phyloP scores from a whole-genome alignment of 176 grass and related monocot species.

The Lolium perenne region DNA sequence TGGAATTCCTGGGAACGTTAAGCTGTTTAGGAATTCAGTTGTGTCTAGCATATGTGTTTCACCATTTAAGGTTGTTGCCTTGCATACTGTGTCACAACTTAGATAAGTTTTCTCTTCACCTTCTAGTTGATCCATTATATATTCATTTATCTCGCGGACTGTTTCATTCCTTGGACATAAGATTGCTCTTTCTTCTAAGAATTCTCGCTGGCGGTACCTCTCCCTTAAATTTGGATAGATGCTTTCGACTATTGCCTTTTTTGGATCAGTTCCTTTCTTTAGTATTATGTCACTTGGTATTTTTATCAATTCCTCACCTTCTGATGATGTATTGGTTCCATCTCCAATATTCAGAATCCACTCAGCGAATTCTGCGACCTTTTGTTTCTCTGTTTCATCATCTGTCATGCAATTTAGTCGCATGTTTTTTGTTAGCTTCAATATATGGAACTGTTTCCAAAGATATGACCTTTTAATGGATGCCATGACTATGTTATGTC shows the following conservation, averaged over 20 bases:
- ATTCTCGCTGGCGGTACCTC: not conserved
- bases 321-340: not conserved
- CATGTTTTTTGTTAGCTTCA: not conserved
- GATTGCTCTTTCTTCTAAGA: not conserved
- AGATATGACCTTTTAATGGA: not conserved
- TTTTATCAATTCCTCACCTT: not conserved
- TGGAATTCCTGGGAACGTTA: too few relatives aligned
- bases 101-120: too few relatives aligned
- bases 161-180: too few relatives aligned
- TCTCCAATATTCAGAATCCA: constrained; percentile 8
- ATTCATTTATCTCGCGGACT: too few relatives aligned
- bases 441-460: not conserved
- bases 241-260: not conserved
- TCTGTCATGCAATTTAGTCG: not conserved
- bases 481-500: not conserved
- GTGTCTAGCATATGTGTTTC: too few relatives aligned
- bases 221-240: not conserved
- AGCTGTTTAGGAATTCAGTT: too few relatives aligned
- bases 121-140: not conserved
- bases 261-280: not conserved
- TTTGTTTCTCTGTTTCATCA: not conserved
- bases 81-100: too few relatives aligned
- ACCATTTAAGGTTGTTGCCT: too few relatives aligned
- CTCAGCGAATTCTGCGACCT: not conserved
- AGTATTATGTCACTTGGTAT: not conserved